Evolutionary conservation across 176 grass and related monocot genomes (phyloP).

Genomic region (Bolboschoenus planiculmis): DNA sequence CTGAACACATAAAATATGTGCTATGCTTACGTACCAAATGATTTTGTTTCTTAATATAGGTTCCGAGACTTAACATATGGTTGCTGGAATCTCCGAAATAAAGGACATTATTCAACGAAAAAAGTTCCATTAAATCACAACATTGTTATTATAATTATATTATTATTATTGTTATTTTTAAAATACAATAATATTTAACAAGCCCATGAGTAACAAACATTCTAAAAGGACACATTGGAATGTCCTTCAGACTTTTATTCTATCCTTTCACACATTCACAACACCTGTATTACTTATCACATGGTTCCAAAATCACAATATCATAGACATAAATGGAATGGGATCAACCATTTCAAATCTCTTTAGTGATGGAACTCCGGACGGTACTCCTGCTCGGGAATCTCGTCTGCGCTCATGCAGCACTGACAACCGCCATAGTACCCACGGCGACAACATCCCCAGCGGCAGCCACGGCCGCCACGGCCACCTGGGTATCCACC

Average conservation of each 20-base stretch:
- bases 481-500: constrained; percentile 20
- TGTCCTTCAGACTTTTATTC: neutral
- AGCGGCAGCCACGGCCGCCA: constrained; percentile 6
- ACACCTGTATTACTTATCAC: neutral
- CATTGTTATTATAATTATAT: neutral
- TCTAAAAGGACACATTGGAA: neutral
- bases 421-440: constrained; percentile 42
- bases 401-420: constrained; percentile 41
- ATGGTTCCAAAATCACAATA: neutral
- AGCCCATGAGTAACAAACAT: neutral
- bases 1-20: too few relatives aligned
- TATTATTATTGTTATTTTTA: too few relatives aligned
- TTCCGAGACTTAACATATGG: too few relatives aligned
- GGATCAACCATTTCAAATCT: neutral
- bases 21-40: too few relatives aligned
- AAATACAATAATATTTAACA: too few relatives aligned
- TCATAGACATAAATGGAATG: neutral
- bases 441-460: constrained; percentile 37
- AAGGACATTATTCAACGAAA: neutral
- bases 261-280: neutral
- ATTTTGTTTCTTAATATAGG: too few relatives aligned
- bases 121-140: neutral
- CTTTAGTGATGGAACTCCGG: constrained; percentile 22
- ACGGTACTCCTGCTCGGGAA: constrained; percentile 56
- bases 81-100: too few relatives aligned